Base-by-base conservation (phyloP, 495 filamentous ascomycete species). In the Tuber umbilicatum region DNA sequence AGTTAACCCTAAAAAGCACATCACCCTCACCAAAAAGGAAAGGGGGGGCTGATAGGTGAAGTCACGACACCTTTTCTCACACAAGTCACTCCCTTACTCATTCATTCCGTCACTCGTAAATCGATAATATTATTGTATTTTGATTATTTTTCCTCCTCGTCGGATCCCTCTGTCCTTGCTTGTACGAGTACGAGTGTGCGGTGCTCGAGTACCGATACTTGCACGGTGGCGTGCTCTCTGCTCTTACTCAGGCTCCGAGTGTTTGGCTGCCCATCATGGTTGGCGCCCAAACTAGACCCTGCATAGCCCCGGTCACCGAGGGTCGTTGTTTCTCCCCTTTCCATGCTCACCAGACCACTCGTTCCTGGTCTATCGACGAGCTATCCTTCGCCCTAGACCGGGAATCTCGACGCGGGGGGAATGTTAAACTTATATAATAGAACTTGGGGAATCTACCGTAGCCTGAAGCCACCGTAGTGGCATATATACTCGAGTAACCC, bases 171-270 rank as follows among this genome's bases (percentile, higher is more conserved):
- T 17, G 12, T 6, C 27, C 27, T 19, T 14, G 27, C 55, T 55
- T 55, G 23, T 55, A 10, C 9, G 45, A 42, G 16, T 47, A 50
- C 23, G 19, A 21, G 17, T 23, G 23, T 9, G 1, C 6, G 39
- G 39, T 40, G 10, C 39, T 39, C 38, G 38, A 42, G 41, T 42
- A 42, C 42, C n/a, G n/a, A n/a, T n/a, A n/a, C n/a, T n/a, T 43
- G 42, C 16, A 45, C 42, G 1, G 42, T 19, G 16, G 16, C 16
- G 42, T 45, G 31, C 55, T 35, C 55, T 31, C 27, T 35, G 2
- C 27, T 64, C 55, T 64, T 64, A 31, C 55, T 16, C 55, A 64
- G 55, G 55, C 55, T 64, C 55, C 55, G 55, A 64, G 55, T 64
- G 27, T 64, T 19, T 27, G 35, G 55, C 55, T 35, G n/a, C 14